Conservation (phyloP, 306 rosid genomes). For the Erythrophleum fordii region DNA sequence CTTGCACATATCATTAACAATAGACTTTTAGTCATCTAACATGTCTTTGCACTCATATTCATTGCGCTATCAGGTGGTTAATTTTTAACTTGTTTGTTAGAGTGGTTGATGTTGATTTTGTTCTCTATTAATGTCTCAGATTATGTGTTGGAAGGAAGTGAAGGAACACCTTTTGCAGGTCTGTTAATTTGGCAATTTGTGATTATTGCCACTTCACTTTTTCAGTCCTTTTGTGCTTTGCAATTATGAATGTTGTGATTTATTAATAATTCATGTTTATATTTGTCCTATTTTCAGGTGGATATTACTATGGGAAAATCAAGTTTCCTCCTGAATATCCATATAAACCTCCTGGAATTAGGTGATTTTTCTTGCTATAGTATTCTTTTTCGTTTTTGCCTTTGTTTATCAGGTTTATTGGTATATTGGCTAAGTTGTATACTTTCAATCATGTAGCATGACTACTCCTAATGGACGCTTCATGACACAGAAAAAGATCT, state of each 20-base stretch:
- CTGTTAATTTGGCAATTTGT: slow-evolving; percentile 26
- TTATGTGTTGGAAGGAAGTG: slow-evolving; percentile 98
- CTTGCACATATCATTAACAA: background rate
- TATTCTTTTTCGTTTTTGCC: slow-evolving; percentile 14
- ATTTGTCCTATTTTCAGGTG: slow-evolving; percentile 53
- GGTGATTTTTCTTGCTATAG: slow-evolving; percentile 50
- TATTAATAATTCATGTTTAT: background rate
- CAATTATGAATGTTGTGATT: slow-evolving; percentile 19
- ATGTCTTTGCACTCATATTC: slow-evolving; percentile 3
- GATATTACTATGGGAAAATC: slow-evolving; percentile 94
- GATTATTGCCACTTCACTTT: slow-evolving; percentile 30
- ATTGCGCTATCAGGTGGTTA: background rate
- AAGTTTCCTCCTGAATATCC: slow-evolving; percentile 94
- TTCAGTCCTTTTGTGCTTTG: slow-evolving; percentile 19
- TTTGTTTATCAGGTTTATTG: slow-evolving; percentile 13
- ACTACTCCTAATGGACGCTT: slow-evolving; percentile 95
- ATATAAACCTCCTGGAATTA: slow-evolving; percentile 97
- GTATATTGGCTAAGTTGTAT: slow-evolving; percentile 15
- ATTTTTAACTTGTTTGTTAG: slow-evolving; percentile 30
- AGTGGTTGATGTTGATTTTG: slow-evolving; percentile 37
- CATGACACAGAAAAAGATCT: slow-evolving; percentile 92
- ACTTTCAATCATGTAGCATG: slow-evolving; percentile 68
- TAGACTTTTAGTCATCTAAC: background rate
- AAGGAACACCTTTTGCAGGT: slow-evolving; percentile 99
- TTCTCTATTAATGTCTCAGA: slow-evolving; percentile 55